Conservation (phyloP, 345 rosid species). For the Citrus unshiu region DNA sequence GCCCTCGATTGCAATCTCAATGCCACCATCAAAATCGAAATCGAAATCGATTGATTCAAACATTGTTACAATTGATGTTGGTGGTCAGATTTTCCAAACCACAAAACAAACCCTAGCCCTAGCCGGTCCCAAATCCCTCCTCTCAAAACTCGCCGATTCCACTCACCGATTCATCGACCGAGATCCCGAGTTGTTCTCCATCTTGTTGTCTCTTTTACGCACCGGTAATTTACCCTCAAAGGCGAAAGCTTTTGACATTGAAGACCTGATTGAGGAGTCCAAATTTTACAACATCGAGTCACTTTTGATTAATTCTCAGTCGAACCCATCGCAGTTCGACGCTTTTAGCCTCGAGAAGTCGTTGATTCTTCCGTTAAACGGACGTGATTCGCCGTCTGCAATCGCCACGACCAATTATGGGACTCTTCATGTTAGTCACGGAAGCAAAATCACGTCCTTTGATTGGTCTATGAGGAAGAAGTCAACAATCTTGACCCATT, state of each 20-base stretch:
- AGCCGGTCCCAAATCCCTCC: slow-evolving; percentile 62
- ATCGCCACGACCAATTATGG: slow-evolving; percentile 55
- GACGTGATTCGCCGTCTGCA: slow-evolving; percentile 72
- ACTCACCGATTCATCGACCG: slow-evolving; percentile 71
- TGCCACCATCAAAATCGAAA: neutral
- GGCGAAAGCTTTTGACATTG: slow-evolving; percentile 54
- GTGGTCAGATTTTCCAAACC: slow-evolving; percentile 78
- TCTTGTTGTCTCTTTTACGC: slow-evolving; percentile 72
- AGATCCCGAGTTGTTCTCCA: slow-evolving; percentile 77
- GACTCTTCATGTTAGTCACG: slow-evolving; percentile 76
- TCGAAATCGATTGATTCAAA: slow-evolving; percentile 19
- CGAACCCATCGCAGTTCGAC: slow-evolving; percentile 69
- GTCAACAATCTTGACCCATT: slow-evolving; percentile 67
- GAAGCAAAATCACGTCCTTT: slow-evolving; percentile 87
- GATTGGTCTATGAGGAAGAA: slow-evolving; percentile 78
- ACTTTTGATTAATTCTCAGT: slow-evolving; percentile 48
- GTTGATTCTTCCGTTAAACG: slow-evolving; percentile 45
- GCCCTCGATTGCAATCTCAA: slow-evolving; percentile 19
- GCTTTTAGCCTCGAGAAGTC: slow-evolving; percentile 71
- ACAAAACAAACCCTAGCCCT: slow-evolving; percentile 64
- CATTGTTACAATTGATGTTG: slow-evolving; percentile 63
- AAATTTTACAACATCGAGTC: slow-evolving; percentile 66
- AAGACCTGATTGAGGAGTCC: slow-evolving; percentile 77
- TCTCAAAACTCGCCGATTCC: slow-evolving; percentile 48
- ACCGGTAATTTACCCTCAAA: slow-evolving; percentile 78